phyloP scores from a whole-genome alignment of 148 eudicot genomes.

The Hydrangea macrophylla region DNA sequence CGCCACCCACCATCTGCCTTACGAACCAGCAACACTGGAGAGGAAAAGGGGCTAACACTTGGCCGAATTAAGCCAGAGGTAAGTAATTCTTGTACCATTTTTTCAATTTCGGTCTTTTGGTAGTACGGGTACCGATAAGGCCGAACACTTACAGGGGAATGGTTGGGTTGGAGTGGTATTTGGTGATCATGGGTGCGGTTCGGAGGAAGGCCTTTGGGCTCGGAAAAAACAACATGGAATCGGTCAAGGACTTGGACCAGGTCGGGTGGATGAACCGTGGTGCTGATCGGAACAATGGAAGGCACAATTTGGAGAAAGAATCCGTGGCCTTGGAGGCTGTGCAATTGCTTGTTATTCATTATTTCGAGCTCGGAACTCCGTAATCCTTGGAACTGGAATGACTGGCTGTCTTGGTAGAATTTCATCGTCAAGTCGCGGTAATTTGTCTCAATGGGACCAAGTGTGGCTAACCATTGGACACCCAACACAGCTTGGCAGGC shows the following conservation, averaged over 20 bases:
- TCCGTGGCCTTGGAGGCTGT: too few relatives aligned
- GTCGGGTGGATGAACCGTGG: background rate
- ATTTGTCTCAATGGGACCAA: background rate
- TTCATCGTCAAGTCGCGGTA: background rate
- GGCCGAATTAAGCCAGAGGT: background rate
- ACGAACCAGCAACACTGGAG: too few relatives aligned
- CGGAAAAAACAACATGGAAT: background rate
- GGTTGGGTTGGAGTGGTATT: background rate
- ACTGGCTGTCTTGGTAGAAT: background rate
- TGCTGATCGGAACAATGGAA: background rate
- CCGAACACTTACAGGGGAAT: background rate
- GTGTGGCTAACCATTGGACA: background rate
- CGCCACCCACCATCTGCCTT: background rate
- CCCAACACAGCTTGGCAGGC: background rate
- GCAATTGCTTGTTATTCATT: too few relatives aligned
- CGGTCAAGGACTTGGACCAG: background rate
- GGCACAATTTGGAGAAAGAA: background rate
- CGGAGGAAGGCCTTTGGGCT: background rate
- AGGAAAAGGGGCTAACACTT: background rate
- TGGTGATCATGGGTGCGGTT: background rate
- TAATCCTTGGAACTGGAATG: background rate
- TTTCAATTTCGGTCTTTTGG: too few relatives aligned
- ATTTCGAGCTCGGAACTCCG: background rate
- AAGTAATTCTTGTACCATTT: background rate
- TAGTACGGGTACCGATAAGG: background rate